Conservation (phyloP, 495 filamentous ascomycete species). For the Daldinia vernicosa region DNA sequence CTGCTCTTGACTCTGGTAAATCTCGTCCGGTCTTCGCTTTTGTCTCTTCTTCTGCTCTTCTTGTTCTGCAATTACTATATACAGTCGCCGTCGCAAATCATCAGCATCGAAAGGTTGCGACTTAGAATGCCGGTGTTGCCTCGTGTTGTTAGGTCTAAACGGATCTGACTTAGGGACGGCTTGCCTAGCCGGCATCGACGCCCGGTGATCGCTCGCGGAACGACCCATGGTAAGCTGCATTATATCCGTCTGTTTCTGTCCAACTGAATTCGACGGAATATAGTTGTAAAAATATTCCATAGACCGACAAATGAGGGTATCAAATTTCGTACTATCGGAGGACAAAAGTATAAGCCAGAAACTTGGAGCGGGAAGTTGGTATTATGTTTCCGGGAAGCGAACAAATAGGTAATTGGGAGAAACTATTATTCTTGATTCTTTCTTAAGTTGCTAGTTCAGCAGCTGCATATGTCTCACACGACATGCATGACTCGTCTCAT, state of each 20-base stretch:
- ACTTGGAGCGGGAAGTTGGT: neutral
- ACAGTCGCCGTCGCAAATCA: constrained; percentile 58
- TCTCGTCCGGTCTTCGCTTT: constrained; percentile 10
- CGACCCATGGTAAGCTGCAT: constrained; percentile 43
- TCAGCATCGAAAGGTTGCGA: constrained; percentile 60
- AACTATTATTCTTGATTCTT: constrained; percentile 12
- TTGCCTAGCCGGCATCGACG: constrained; percentile 16
- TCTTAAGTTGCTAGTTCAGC: constrained; percentile 11
- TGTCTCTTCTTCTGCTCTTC: constrained; percentile 44
- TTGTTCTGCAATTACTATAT: constrained; percentile 56
- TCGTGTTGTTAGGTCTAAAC: constrained; percentile 22
- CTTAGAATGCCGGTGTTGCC: constrained; percentile 37
- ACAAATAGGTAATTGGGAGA: constrained; percentile 1
- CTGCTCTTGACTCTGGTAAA: constrained; percentile 32
- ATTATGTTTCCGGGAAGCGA: neutral
- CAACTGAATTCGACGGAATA: constrained; percentile 1
- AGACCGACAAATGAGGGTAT: constrained; percentile 2
- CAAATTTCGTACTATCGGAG: constrained; percentile 2
- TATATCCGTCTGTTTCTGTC: neutral
- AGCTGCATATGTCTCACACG: constrained; percentile 20
- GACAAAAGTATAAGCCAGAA: constrained; percentile 11
- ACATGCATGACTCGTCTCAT: constrained; percentile 22
- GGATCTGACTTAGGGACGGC: constrained; percentile 24
- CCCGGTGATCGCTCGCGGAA: constrained; percentile 18
- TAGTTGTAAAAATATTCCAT: neutral